Evolutionary conservation across 1,284 basidiomycete genomes (phyloP).

Genomic region (Mycocalia duriaeana): DNA sequence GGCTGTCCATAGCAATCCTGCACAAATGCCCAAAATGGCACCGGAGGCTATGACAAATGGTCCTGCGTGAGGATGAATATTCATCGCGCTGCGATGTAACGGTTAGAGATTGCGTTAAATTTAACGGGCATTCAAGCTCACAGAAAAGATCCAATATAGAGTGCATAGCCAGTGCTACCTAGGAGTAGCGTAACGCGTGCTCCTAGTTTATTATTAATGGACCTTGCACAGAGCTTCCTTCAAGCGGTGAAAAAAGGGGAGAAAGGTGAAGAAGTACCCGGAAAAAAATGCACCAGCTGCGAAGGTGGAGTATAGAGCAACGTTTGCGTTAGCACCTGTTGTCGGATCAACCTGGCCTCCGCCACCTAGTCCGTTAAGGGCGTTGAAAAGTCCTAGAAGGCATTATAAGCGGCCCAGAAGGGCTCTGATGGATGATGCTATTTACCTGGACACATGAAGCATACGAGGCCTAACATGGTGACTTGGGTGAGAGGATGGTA

Average conservation of each 20-base stretch:
- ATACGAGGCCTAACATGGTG: constrained; percentile 61
- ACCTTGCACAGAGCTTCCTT: constrained; percentile 38
- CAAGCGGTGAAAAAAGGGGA: no score
- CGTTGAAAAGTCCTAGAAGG: constrained; percentile 44
- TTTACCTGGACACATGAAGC: constrained; percentile 60
- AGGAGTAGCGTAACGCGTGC: constrained; percentile 64
- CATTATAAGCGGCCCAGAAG: no score
- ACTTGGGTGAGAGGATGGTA: constrained; percentile 47
- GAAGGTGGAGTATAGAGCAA: constrained; percentile 67
- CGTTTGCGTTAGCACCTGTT: constrained; percentile 61
- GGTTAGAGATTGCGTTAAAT: not conserved
- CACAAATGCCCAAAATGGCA: constrained; percentile 79
- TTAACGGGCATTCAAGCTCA: constrained; percentile 26
- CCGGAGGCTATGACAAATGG: constrained; percentile 74
- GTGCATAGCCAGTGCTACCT: constrained; percentile 65
- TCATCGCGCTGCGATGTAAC: constrained; percentile 45
- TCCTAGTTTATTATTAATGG: constrained; percentile 77
- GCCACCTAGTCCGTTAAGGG: constrained; percentile 61
- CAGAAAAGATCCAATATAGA: constrained; percentile 76
- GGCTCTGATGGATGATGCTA: no score
- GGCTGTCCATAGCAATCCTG: constrained; percentile 82
- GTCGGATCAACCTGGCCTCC: constrained; percentile 61
- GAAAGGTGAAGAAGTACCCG: constrained; percentile 34
- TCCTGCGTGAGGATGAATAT: constrained; percentile 57
- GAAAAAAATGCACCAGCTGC: constrained; percentile 60